Base-by-base conservation (phyloP, 805 yeast genomes). In the Starmera caribaea region DNA sequence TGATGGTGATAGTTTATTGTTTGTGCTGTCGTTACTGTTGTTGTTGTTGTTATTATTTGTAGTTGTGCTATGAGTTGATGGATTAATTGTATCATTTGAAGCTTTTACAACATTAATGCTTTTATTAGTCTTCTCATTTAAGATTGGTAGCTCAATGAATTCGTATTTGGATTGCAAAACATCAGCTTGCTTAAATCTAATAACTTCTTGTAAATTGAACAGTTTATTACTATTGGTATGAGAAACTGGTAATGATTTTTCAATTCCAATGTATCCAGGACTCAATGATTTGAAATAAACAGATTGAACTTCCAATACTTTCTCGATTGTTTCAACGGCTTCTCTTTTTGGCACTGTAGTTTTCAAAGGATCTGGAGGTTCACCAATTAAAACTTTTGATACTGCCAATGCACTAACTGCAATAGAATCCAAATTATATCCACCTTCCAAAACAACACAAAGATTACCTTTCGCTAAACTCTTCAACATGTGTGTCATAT, bases 391-490 rank as follows among this genome's bases (percentile, higher is more conserved):
- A 0, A 84, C 90, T 57, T 88, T 87, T 4, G 96, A 83, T 5
- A 92, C 97, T 1, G 92, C 90, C 37, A 92, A 65, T 0, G 97
- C 98, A 43, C 95, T 82, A 35, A 75, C 76, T 17, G 96, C 85
- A 45, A 89, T 92, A 3, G 97, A 76, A 52, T 88, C 96, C 42
- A 92, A 68, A 54, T 87, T 90, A 59, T 92, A 92, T 2, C 99
- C 99, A 47, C 99, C 99, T 68, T 92, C 99, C 32, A 92, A 66
- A 5, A 87, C 82, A 5, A 88, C 96, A 36, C 94, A 84, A 35
- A 92, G 55, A 49, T 84, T 86, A 3, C 98, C 98, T 50, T 74
- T 74, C 3, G 97, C 96, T 34, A 92, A 63, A 32, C 86, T 76
- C 61, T 89, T 89, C 47, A 92, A 67, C 79, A 80, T 71, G 55